Evolutionary conservation across 441 rosid species (phyloP).

Genomic region (Populus hybrid): DNA sequence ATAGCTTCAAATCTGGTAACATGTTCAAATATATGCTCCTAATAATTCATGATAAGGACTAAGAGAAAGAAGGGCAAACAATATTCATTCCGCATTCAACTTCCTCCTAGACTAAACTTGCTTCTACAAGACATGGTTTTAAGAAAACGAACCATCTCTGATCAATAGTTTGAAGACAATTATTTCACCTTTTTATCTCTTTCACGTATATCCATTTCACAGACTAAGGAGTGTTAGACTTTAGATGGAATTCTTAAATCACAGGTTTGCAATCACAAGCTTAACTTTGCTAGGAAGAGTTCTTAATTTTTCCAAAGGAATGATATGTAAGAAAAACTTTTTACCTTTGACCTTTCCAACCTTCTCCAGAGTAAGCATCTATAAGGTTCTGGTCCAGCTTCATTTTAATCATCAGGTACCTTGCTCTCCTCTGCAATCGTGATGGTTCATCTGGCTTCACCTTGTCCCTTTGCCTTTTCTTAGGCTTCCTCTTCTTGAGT

Average conservation of each 20-base stretch:
- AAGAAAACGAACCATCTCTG: neutral
- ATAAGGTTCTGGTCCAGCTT: constrained; percentile 97
- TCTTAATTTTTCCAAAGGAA: constrained; percentile 1
- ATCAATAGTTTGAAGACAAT: neutral
- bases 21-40: neutral
- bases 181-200: neutral
- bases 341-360: constrained; percentile 99
- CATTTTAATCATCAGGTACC: constrained; percentile 86
- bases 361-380: constrained; percentile 96
- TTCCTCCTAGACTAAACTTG: neutral
- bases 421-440: constrained; percentile 82
- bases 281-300: neutral
- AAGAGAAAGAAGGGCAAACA: neutral
- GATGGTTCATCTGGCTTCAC: constrained; percentile 66
- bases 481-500: constrained; percentile 49
- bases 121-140: neutral
- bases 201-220: neutral
- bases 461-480: constrained; percentile 44
- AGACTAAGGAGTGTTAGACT: neutral
- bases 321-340: neutral
- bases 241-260: neutral
- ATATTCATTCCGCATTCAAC: neutral
- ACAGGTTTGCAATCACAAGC: neutral
- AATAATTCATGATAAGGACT: neutral
- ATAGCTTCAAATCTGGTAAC: constrained; percentile 1